phyloP scores from a whole-genome alignment of 164 flowering plant species.

The grape (Vitis vinifera) region DNA sequence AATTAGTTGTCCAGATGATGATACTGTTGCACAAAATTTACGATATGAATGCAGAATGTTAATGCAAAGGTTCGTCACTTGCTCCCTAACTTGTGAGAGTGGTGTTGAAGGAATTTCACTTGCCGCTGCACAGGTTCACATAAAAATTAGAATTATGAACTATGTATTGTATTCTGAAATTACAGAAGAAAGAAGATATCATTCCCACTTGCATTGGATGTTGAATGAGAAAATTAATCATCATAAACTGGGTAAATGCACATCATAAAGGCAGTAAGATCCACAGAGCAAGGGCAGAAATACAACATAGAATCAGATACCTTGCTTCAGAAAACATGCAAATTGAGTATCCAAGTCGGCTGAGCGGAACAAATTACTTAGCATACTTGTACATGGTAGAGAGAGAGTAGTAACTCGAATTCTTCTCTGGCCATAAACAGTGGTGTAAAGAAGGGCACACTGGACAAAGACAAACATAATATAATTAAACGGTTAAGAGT shows the following conservation, averaged over 20 bases:
- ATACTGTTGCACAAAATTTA: conserved; percentile 92
- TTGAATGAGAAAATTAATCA: neutral
- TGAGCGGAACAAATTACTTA: conserved; percentile 84
- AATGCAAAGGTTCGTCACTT: conserved; percentile 68
- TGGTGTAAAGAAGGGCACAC: conserved; percentile 99
- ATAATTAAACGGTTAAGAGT: neutral
- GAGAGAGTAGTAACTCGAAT: conserved; percentile 90
- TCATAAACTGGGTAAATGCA: neutral
- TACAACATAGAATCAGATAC: conserved; percentile 32
- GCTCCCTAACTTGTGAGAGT: conserved; percentile 69
- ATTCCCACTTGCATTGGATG: too few species aligned
- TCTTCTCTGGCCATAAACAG: conserved; percentile 94
- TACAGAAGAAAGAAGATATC: too few species aligned
- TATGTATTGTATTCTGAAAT: too few species aligned
- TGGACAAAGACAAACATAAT: conserved; percentile 21
- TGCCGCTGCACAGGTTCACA: conserved; percentile 50
- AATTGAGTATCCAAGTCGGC: conserved; percentile 98
- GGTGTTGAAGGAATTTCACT: conserved; percentile 70
- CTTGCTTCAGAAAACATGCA: conserved; percentile 84
- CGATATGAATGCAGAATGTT: conserved; percentile 81
- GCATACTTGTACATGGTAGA: conserved; percentile 77
- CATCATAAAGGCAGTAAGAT: too few species aligned
- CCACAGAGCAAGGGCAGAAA: neutral
- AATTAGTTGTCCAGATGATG: conserved; percentile 94
- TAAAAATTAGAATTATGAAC: too few species aligned